Conservation (phyloP, 768 basidiomycete species). For the Daedaleopsis nitida region DNA sequence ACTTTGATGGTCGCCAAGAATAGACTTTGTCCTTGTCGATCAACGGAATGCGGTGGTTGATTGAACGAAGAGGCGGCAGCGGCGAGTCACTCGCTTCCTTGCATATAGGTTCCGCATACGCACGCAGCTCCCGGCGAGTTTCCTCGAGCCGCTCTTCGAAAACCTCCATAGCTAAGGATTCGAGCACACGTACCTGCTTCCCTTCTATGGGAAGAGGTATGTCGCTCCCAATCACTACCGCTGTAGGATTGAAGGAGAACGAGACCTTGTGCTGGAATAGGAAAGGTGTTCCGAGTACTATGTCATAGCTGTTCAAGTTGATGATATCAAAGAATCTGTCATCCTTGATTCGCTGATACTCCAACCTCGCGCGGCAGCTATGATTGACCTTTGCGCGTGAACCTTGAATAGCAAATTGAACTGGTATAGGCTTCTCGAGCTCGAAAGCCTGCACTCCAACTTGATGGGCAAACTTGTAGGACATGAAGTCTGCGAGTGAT, state of each 20-base stretch:
- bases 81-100: slow-evolving; percentile 19
- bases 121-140: slow-evolving; percentile 17
- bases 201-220: slow-evolving; percentile 17
- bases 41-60: slow-evolving; percentile 39
- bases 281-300: slow-evolving; percentile 37
- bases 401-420: slow-evolving; percentile 45
- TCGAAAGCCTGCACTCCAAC: slow-evolving; percentile 28
- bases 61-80: slow-evolving; percentile 28
- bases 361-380: slow-evolving; percentile 25
- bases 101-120: slow-evolving; percentile 20
- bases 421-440: slow-evolving; percentile 34
- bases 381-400: slow-evolving; percentile 41
- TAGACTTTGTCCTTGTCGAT: slow-evolving; percentile 34
- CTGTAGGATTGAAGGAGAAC: slow-evolving; percentile 24
- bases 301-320: slow-evolving; percentile 31
- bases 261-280: slow-evolving; percentile 27
- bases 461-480: slow-evolving; percentile 39
- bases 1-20: slow-evolving; percentile 35
- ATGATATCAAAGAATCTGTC: slow-evolving; percentile 27
- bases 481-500: slow-evolving; percentile 45
- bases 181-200: slow-evolving; percentile 7
- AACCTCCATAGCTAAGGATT: slow-evolving; percentile 20
- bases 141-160: slow-evolving; percentile 19
- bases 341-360: slow-evolving; percentile 39
- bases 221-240: slow-evolving; percentile 21